phyloP scores from a whole-genome alignment of 495 filamentous ascomycete genomes.

The Recurvomyces mirabilis region DNA sequence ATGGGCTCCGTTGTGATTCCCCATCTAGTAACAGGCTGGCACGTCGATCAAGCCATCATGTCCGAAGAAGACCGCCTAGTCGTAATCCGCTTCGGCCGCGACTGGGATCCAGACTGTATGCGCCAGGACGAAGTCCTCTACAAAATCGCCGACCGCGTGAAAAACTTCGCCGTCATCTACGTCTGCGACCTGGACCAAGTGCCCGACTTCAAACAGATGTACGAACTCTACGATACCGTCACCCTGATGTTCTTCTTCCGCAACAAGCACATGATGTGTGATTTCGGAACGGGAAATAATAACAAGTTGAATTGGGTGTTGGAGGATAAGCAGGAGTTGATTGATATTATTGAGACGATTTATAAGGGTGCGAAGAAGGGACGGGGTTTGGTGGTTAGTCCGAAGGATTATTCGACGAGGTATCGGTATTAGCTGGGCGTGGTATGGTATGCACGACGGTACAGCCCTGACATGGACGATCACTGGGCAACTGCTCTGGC shows the following conservation, averaged over 20 bases:
- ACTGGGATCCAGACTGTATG: constrained; percentile 72
- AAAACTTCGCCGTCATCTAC: constrained; percentile 91
- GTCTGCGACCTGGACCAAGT: constrained; percentile 94
- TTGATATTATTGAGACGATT: constrained; percentile 96
- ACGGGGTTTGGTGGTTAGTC: constrained; percentile 86
- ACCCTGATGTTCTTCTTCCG: constrained; percentile 83
- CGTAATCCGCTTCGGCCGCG: constrained; percentile 85
- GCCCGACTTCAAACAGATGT: constrained; percentile 97
- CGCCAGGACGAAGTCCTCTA: constrained; percentile 90
- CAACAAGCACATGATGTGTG: constrained; percentile 98
- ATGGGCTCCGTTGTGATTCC: constrained; percentile 93
- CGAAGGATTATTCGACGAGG: constrained; percentile 83
- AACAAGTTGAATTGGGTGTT: constrained; percentile 96
- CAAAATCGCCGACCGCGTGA: constrained; percentile 70
- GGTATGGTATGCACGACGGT: too few species aligned
- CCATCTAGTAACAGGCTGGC: constrained; percentile 87
- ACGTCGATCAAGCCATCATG: constrained; percentile 88
- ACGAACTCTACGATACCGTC: constrained; percentile 50
- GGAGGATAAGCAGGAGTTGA: constrained; percentile 97
- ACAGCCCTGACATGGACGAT: too few species aligned
- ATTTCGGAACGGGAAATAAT: constrained; percentile 97
- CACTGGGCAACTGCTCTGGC: too few species aligned
- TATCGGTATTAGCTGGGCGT: constrained; percentile 76
- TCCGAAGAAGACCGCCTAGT: constrained; percentile 90
- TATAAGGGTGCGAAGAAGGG: constrained; percentile 97